Base-by-base conservation (phyloP, 208 protist genomes). In the Trypanosoma caninum region DNA sequence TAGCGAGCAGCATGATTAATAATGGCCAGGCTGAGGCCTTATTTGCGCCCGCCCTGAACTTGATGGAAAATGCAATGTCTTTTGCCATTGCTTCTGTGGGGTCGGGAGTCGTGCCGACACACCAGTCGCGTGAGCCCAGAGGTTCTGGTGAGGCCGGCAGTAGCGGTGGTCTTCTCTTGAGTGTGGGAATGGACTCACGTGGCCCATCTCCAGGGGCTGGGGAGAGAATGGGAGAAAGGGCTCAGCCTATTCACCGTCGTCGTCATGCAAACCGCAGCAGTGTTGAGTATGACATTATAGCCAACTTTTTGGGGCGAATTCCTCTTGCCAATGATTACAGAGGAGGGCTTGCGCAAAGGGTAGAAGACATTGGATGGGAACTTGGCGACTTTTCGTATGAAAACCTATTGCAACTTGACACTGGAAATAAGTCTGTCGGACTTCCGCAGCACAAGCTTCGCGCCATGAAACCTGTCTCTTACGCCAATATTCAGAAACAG, bases 351-450 rank as follows among this genome's bases (percentile, higher is more conserved):
- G n/a, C 37, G 13, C 25, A 30, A 34, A 23, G 9, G 7, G 37
- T 51, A 2, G 30, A 44, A 25, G 35, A 47, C 28, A 41, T 14
- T 33, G 54, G 20, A 35, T 78, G 72, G 76, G 76, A 78, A 31
- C 47, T 78, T 9, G 20, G 41, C 38, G 67, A 82, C 46, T 71
- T 76, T 52, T 70, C 59, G n/a, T 81, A 78, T 34, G 71, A 78
- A 23, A 62, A 68, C 35, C 55, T 81, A 13, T 59, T 78, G 18
- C 48, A 48, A 20, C 59, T 81, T 46, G 65, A 71, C 16, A 33
- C 52, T 6, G 34, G 59, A 46, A 54, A 28, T 4, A 54, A 34
- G 3, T 22, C 22, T 2, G 55, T 47, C 31, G 75, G 75, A 8
- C 65, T 81, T 20, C 23, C 51, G 2, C 38, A 72, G 42, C 35